These are phyloP conservation scores for Talaromyces nanjingensis DNA, from an alignment of 495 filamentous ascomycete species.

Conservation along the genomic window DNA sequence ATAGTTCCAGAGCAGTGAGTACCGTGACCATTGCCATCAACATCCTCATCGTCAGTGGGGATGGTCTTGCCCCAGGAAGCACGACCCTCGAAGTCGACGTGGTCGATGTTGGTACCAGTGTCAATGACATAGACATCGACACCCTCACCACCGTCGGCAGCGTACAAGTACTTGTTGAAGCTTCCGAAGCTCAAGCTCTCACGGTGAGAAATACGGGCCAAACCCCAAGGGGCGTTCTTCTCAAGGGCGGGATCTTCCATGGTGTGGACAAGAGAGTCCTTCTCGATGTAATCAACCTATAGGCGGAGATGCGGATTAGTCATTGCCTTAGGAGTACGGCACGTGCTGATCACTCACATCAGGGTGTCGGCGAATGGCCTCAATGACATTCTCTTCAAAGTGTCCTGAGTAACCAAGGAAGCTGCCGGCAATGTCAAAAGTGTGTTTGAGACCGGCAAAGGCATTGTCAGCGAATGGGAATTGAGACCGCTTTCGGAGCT, in stretches of 20 bases:
- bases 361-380: constrained; percentile 89
- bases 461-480: constrained; percentile 61
- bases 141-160: constrained; percentile 87
- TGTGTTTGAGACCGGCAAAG: constrained; percentile 87
- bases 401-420: constrained; percentile 91
- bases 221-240: constrained; percentile 94
- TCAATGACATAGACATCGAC: constrained; percentile 99
- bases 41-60: constrained; percentile 72
- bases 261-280: constrained; percentile 83
- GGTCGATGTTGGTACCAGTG: constrained; percentile 87
- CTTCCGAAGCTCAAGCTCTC: constrained; percentile 76
- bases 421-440: constrained; percentile 78
- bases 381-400: constrained; percentile 88
- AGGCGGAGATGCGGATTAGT: constrained; percentile 10
- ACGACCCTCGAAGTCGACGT: constrained; percentile 96
- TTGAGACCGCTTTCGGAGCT: constrained; percentile 86
- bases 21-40: constrained; percentile 96
- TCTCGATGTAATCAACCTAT: constrained; percentile 95
- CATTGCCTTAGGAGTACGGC: neutral
- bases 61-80: constrained; percentile 97
- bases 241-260: constrained; percentile 57
- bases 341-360: constrained; percentile 65
- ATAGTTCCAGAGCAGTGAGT: constrained; percentile 99
- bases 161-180: constrained; percentile 97
- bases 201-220: constrained; percentile 96